Evolutionary conservation across 2,329 filamentous ascomycete genomes (phyloP).

Genomic region (Periconia sp.): DNA sequence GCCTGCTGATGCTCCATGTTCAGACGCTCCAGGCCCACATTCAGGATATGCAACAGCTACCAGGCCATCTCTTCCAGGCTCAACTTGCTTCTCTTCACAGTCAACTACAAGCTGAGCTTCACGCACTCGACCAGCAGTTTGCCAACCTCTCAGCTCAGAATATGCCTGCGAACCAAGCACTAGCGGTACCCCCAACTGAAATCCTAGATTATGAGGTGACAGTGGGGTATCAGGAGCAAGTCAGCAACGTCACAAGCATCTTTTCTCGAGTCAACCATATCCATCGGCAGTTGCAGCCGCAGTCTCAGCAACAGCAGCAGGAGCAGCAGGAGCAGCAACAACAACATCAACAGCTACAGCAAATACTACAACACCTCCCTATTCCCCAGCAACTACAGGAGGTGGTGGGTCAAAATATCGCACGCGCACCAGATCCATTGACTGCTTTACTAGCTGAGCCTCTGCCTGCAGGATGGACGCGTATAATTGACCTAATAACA

Average conservation of each 20-base stretch:
- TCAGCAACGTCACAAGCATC: background rate
- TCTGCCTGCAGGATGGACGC: constrained; percentile 53
- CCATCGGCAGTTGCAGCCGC: constrained; percentile 2
- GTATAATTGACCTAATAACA: constrained; percentile 53
- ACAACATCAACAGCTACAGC: constrained; percentile 4
- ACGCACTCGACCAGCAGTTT: constrained; percentile 1
- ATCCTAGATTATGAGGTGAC: too few relatives aligned
- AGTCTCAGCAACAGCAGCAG: background rate
- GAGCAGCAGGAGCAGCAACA: constrained; percentile 9
- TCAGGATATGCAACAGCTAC: constrained; percentile 22
- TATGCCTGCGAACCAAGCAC: too few relatives aligned
- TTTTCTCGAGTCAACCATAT: constrained; percentile 5
- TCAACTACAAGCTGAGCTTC: constrained; percentile 8
- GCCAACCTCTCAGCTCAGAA: too few relatives aligned
- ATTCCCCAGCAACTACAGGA: background rate
- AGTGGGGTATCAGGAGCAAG: too few relatives aligned
- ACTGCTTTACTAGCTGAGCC: constrained; percentile 37
- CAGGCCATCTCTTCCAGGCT: constrained; percentile 2
- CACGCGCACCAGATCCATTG: constrained; percentile 10
- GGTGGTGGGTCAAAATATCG: background rate
- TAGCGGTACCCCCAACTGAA: too few relatives aligned
- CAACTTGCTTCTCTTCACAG: constrained; percentile 4
- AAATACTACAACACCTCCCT: background rate
- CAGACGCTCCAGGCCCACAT: constrained; percentile 19
- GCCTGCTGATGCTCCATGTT: background rate